Conservation (phyloP, 2,329 filamentous ascomycete genomes). For the Biscogniauxia marginata region DNA sequence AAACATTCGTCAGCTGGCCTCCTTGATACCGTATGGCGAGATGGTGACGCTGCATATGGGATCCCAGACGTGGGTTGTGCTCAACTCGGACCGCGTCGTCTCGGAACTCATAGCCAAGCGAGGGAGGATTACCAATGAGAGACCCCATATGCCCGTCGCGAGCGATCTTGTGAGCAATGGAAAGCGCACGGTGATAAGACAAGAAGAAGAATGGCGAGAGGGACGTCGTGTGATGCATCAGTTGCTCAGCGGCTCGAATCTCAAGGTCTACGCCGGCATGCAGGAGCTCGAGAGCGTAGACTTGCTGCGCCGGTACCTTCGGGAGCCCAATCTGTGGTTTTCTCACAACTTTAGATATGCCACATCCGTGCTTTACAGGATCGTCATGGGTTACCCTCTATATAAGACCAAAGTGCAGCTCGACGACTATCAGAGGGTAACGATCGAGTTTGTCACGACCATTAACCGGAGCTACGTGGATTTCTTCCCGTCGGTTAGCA, state of each 20-base stretch:
- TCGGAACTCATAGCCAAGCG: slow-evolving; percentile 34
- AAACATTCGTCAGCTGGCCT: slow-evolving; percentile 1
- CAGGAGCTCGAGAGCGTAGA: slow-evolving; percentile 34
- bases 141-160: slow-evolving; percentile 32
- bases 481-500: slow-evolving; percentile 11
- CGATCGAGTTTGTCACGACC: slow-evolving; percentile 29
- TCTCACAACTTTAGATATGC: slow-evolving; percentile 35
- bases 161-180: slow-evolving; percentile 34
- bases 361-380: slow-evolving; percentile 35
- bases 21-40: slow-evolving; percentile 16
- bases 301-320: slow-evolving; percentile 31
- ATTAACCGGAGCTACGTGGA: slow-evolving; percentile 19
- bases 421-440: slow-evolving; percentile 30
- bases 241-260: slow-evolving; percentile 31
- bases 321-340: slow-evolving; percentile 32
- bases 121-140: slow-evolving; percentile 32
- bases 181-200: slow-evolving; percentile 21
- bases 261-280: slow-evolving; percentile 29
- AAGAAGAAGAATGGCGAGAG: slow-evolving; percentile 29
- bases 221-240: slow-evolving; percentile 36
- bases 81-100: slow-evolving; percentile 34
- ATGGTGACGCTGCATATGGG: slow-evolving; percentile 21
- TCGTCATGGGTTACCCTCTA: slow-evolving; percentile 31
- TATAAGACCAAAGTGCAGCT: slow-evolving; percentile 29
- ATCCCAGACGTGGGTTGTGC: slow-evolving; percentile 34